Evolutionary conservation across 768 basidiomycete species (phyloP).

Genomic region (Phylloporus arenicola): DNA sequence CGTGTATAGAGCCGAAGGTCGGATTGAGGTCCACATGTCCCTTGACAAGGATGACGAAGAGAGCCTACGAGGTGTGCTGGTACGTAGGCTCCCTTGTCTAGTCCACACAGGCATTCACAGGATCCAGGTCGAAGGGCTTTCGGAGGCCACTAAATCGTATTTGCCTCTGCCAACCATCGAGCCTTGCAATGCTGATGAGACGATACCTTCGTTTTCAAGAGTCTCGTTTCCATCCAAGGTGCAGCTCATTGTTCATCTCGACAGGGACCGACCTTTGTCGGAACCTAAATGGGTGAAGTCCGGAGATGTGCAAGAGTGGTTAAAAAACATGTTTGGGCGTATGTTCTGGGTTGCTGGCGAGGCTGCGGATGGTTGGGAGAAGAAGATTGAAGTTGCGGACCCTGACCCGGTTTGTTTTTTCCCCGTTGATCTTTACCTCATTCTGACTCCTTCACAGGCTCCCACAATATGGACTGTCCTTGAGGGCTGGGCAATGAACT

Average conservation of each 20-base stretch:
- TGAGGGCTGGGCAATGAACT: conserved; percentile 85
- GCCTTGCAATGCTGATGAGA: conserved; percentile 46
- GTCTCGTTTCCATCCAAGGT: conserved; percentile 47
- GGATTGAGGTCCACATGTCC: conserved; percentile 75
- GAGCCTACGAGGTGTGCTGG: conserved; percentile 69
- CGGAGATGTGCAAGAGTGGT: conserved; percentile 92
- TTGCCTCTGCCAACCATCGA: conserved; percentile 46
- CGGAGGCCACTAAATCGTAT: conserved; percentile 69
- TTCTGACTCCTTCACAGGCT: conserved; percentile 45
- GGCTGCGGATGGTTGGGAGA: conserved; percentile 89
- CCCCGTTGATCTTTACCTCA: not conserved
- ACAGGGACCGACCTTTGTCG: conserved; percentile 82
- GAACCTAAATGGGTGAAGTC: conserved; percentile 97
- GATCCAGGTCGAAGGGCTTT: conserved; percentile 65
- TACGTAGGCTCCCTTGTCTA: conserved; percentile 34
- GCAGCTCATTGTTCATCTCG: conserved; percentile 73
- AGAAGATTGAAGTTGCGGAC: conserved; percentile 86
- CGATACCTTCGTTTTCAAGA: conserved; percentile 70
- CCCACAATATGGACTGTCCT: conserved; percentile 89
- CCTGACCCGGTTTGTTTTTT: conserved; percentile 80
- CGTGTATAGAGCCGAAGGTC: conserved; percentile 76
- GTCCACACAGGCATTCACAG: conserved; percentile 7
- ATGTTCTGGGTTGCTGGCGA: conserved; percentile 85
- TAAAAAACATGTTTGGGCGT: conserved; percentile 79
- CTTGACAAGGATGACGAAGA: conserved; percentile 51